Base-by-base conservation (phyloP, 768 basidiomycete genomes). In the Lactarius quietus region DNA sequence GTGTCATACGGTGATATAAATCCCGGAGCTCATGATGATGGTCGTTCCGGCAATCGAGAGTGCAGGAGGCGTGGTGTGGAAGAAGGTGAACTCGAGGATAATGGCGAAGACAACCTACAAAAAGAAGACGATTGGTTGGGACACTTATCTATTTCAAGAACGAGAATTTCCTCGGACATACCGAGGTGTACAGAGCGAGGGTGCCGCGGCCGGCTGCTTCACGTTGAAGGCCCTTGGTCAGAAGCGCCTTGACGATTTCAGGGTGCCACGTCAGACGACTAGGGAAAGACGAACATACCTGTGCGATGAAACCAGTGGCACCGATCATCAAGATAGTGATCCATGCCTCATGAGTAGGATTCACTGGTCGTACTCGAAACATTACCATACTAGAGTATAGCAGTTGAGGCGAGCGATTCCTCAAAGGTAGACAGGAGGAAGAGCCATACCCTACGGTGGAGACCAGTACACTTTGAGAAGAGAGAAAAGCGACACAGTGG, bases 401-500 rank as follows among this genome's bases (percentile, higher is more conserved):
- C 20, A 14, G 28, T 33, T n/a, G n/a, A n/a, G n/a, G n/a, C n/a
- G n/a, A n/a, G n/a, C 28, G 12, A 17, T 6, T 48, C 17, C 12
- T 14, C 4, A 59, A 39, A 61, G 23, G 23, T 20, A 45, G 52
- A 41, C n/a, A n/a, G n/a, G n/a, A n/a, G n/a, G n/a, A 26, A 45
- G 61, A 14, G 2, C 62, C 72, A 53, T 43, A 75, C 74, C 68
- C 76, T 61, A 78, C 33, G 8, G 74, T 70, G 1, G 76, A 78
- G 2, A 76, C 74, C 28, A 81, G 69, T 1, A 86, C 80, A 59
- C 83, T 87, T 68, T 83, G 78, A 9, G 80, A 73, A 1, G 88
- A 85, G 73, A 89, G 93, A 61, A 84, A 91, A 0, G 81, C 75
- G 70, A 93, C 80, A 2, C 83, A 79, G 72, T 95, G 93, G 63